phyloP scores from a whole-genome alignment of 257 asterid genomes.

The Orobanche coerulescens region DNA sequence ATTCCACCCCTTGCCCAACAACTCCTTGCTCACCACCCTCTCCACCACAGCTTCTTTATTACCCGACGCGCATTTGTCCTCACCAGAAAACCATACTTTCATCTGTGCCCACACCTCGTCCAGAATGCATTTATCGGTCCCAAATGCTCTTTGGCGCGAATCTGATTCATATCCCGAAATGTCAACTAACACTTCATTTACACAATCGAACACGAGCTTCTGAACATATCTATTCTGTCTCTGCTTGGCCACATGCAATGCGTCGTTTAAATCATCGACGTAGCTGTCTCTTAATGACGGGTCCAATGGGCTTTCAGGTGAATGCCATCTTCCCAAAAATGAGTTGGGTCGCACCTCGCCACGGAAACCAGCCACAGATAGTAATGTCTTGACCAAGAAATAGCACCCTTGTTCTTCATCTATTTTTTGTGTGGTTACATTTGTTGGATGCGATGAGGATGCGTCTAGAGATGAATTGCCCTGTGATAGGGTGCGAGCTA shows the following conservation, averaged over 20 bases:
- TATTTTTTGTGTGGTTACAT: slow-evolving; percentile 28
- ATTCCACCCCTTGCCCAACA: slow-evolving; percentile 52
- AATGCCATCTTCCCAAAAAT: slow-evolving; percentile 50
- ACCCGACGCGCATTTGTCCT: slow-evolving; percentile 25
- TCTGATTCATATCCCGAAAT: slow-evolving; percentile 38
- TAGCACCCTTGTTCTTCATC: slow-evolving; percentile 54
- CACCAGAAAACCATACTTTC: slow-evolving; percentile 38
- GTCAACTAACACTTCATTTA: slow-evolving; percentile 51
- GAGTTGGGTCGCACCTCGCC: slow-evolving; percentile 33
- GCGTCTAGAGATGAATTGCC: slow-evolving; percentile 43
- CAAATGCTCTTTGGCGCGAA: slow-evolving; percentile 32
- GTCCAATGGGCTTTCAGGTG: slow-evolving; percentile 63
- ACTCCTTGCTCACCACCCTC: slow-evolving; percentile 46
- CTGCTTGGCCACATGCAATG: slow-evolving; percentile 43
- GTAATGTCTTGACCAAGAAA: slow-evolving; percentile 43
- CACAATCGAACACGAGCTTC: slow-evolving; percentile 64
- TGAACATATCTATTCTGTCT: slow-evolving; percentile 47
- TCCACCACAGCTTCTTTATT: slow-evolving; percentile 42
- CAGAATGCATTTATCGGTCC: slow-evolving; percentile 17
- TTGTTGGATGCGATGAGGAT: slow-evolving; percentile 38
- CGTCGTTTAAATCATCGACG: slow-evolving; percentile 29
- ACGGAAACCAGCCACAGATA: slow-evolving; percentile 45
- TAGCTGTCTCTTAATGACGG: slow-evolving; percentile 57
- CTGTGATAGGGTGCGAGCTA: slow-evolving; percentile 57
- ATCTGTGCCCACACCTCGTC: slow-evolving; percentile 57